Base-by-base conservation (phyloP, 2,329 filamentous ascomycete genomes). In the Chrysosporium queenslandicum region DNA sequence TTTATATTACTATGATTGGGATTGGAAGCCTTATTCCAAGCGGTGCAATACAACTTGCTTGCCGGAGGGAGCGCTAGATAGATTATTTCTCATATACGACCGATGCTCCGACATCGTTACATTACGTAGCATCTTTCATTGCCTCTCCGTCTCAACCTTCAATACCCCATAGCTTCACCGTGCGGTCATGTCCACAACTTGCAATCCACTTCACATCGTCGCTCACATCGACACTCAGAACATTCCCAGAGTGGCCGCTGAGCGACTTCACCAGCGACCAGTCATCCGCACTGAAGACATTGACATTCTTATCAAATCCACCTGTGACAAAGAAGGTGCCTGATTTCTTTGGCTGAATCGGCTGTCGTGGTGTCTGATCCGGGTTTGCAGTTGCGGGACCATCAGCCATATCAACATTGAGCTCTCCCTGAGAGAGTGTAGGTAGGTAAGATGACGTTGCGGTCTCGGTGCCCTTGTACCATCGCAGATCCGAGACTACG, bases 261-360 rank as follows among this genome's bases (percentile, higher is more conserved):
- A 98, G 73, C 14, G 83, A 87, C 70, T 94, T 94, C 55, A 90
- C 82, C 54, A 94, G 71, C 0, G 86, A 84, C 90, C 92, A 98
- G 70, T 98, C 91, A 66, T 98, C 92, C 1, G 89, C 89, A 5
- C 89, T 95, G 70, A 94, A 97, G 59, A 98, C 79, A 66, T 96
- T 95, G 69, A 98, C 85, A 60, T 89, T 91, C 67, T 86, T 88
- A 71, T 98, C 92, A 64, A 97, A 97, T 0, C 92, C 92, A 60
- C 84, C 82, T 2, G 83, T 89, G 2, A 96, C 84, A 59, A 98
- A 85, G 69, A 96, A 96, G 0, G 90, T 94, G 43, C 90, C 87
- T 0, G 87, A 84, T 64, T 89, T 94, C 71, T 88, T 91, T 9
- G 90, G 90, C 43, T 79, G 66, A 74, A 77, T 21, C 71, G 63